These are phyloP conservation scores for Phlyctochytrium planicorne DNA, from an alignment of 192 early-diverging fungal genomes.

Conservation along the genomic window DNA sequence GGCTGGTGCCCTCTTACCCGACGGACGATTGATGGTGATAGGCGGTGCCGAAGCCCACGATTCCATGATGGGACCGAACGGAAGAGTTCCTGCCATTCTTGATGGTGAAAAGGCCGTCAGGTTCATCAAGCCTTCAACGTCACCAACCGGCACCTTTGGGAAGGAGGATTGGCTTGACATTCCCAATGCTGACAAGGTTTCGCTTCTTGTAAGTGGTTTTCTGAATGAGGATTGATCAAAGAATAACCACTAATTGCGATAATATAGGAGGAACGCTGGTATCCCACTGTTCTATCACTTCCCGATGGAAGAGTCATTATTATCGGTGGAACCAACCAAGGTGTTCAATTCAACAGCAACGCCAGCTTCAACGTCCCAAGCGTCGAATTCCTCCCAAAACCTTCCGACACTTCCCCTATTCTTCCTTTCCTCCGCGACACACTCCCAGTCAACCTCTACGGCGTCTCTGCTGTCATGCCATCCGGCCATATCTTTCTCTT, in stretches of 20 bases:
- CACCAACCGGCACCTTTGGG: background rate
- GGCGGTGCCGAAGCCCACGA: conserved; percentile 6
- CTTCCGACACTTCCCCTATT: background rate
- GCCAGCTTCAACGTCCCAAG: conserved; percentile 46
- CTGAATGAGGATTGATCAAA: too few species aligned
- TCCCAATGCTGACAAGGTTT: background rate
- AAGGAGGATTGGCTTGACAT: background rate
- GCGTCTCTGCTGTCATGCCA: background rate
- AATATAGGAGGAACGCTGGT: conserved; percentile 4
- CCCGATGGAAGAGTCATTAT: conserved; percentile 50
- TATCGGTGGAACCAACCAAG: conserved; percentile 51
- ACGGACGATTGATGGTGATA: conserved; percentile 15
- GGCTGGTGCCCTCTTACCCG: conserved; percentile 13
- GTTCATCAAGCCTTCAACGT: background rate
- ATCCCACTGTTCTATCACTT: conserved; percentile 13
- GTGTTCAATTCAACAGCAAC: conserved; percentile 41
- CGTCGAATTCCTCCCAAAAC: conserved; percentile 34
- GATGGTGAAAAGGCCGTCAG: background rate
- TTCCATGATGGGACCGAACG: background rate
- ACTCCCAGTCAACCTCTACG: background rate
- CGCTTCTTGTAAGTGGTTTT: background rate
- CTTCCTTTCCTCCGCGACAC: background rate
- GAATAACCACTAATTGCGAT: too few species aligned
- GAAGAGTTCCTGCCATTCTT: background rate
- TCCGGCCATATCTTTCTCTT: conserved; percentile 1